Percentiles rank a stretch among this genome's conserved stretches.
phyloP scores from a whole-genome alignment of 306 rosid genomes.

The Rosa chinensis region DNA sequence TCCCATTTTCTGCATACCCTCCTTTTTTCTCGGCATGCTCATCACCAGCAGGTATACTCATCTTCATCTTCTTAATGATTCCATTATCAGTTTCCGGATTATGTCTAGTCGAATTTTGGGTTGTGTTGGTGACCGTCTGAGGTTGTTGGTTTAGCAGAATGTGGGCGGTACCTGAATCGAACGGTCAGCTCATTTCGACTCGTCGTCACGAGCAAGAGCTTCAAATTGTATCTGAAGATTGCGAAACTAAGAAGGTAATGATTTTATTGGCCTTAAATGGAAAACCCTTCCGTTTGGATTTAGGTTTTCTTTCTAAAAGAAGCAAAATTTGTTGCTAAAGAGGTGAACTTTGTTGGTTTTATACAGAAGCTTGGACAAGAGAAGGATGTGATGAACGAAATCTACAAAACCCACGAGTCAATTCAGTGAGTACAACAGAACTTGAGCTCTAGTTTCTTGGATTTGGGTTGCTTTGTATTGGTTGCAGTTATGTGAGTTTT shows the following conservation, averaged over 20 bases:
- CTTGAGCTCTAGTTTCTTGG: conserved; percentile 14
- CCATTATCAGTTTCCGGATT: background rate
- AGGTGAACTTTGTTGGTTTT: background rate
- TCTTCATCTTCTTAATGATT: background rate
- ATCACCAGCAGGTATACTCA: conserved; percentile 63
- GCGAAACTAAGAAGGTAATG: conserved; percentile 49
- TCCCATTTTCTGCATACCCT: conserved; percentile 74
- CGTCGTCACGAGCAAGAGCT: conserved; percentile 69
- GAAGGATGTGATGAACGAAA: conserved; percentile 55
- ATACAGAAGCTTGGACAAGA: conserved; percentile 51
- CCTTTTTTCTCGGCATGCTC: conserved; percentile 78
- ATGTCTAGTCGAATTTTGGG: conserved; percentile 8
- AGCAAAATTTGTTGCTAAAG: background rate
- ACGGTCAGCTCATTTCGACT: conserved; percentile 52
- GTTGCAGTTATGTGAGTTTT: conserved; percentile 15
- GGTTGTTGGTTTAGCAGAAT: conserved; percentile 41
- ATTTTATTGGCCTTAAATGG: background rate
- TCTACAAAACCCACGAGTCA: conserved; percentile 80
- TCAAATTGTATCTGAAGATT: conserved; percentile 67
- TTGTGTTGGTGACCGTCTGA: background rate
- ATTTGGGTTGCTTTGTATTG: background rate
- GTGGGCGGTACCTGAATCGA: conserved; percentile 70
- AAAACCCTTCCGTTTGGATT: background rate
- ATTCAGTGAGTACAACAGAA: conserved; percentile 66
- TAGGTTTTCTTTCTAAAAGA: background rate